Conservation (phyloP, 805 yeast species). For the Candida gorgasii region DNA sequence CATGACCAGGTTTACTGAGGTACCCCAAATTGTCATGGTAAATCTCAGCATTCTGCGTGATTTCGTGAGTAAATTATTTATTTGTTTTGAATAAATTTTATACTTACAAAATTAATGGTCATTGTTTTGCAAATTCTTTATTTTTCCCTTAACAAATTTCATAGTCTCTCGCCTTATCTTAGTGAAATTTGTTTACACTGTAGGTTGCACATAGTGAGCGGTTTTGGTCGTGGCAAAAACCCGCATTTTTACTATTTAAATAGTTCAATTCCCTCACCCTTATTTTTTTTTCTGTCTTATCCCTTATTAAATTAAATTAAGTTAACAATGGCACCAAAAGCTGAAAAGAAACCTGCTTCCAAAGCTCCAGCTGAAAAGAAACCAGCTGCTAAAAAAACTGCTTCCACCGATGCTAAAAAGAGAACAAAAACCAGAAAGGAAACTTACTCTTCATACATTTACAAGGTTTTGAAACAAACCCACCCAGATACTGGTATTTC, state of each 20-base stretch:
- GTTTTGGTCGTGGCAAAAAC: constrained; percentile 4
- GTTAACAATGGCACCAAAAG: constrained; percentile 63
- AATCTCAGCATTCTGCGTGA: background rate
- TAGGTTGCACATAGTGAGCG: constrained; percentile 3
- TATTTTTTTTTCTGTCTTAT: constrained; percentile 1
- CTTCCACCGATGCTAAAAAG: constrained; percentile 81
- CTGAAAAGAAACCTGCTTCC: constrained; percentile 80
- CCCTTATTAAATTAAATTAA: constrained; percentile 5
- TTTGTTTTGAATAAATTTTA: constrained; percentile 3
- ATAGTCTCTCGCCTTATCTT: background rate
- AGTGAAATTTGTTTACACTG: constrained; percentile 5
- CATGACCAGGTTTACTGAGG: constrained; percentile 5
- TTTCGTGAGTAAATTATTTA: constrained; percentile 1
- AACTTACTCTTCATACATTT: constrained; percentile 96
- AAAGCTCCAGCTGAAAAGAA: constrained; percentile 97
- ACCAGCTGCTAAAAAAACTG: constrained; percentile 85
- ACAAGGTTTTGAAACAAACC: constrained; percentile 97
- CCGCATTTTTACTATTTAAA: constrained; percentile 10
- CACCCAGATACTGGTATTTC: constrained; percentile 99
- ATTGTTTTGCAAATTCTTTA: background rate
- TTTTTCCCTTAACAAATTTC: background rate
- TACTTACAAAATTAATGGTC: constrained; percentile 2
- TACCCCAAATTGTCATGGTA: background rate
- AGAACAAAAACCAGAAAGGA: constrained; percentile 96
- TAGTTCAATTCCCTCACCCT: constrained; percentile 7